Conservation (phyloP, 495 filamentous ascomycete species). For the Cladorrhinum samala region DNA sequence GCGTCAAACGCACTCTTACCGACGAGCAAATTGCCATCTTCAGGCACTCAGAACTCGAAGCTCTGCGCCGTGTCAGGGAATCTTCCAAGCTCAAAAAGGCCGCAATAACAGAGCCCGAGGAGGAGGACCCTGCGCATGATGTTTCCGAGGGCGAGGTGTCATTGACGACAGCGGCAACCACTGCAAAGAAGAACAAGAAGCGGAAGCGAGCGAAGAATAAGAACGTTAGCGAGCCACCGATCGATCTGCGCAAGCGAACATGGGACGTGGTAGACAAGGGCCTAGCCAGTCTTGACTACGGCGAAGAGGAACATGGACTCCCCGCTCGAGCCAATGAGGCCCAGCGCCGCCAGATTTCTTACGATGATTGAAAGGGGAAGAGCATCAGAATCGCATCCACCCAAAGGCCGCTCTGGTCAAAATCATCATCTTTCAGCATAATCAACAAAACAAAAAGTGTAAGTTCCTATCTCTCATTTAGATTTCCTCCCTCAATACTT, state of each 20-base stretch:
- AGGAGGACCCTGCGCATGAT: constrained; percentile 13
- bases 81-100: constrained; percentile 17
- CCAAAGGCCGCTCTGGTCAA: background rate
- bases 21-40: constrained; percentile 90
- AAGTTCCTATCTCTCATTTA: constrained; percentile 4
- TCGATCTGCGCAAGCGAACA: constrained; percentile 53
- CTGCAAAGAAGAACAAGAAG: constrained; percentile 26
- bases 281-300: constrained; percentile 47
- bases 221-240: constrained; percentile 38
- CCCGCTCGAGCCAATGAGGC: constrained; percentile 17
- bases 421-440: background rate
- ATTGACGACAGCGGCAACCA: constrained; percentile 25
- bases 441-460: constrained; percentile 4
- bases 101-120: constrained; percentile 7
- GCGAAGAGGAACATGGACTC: constrained; percentile 29
- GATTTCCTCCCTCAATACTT: constrained; percentile 5
- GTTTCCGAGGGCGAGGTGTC: constrained; percentile 27
- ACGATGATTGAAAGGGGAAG: constrained; percentile 37
- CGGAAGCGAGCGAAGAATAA: constrained; percentile 31
- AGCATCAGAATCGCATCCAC: background rate
- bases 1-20: constrained; percentile 84
- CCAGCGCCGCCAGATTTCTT: constrained; percentile 43
- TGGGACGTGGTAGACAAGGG: constrained; percentile 52
- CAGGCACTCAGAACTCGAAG: constrained; percentile 79
- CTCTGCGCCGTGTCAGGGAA: constrained; percentile 49